Evolutionary conservation across 1,284 basidiomycete species (phyloP).

Genomic region (Cutaneotrichosporon sp.): DNA sequence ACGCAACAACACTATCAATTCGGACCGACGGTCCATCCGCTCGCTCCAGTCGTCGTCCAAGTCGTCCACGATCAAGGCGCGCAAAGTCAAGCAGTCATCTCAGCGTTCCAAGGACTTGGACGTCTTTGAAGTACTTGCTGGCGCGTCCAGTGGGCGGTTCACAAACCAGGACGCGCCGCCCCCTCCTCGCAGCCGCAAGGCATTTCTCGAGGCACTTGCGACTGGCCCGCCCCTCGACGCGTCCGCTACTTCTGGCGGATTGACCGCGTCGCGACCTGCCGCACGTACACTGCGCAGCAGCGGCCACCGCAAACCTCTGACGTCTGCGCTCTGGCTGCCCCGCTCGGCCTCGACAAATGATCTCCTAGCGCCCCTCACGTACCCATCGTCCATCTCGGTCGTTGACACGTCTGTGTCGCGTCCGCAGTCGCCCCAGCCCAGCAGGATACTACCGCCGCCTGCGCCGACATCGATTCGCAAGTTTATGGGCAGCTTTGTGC

Average conservation of each 20-base stretch:
- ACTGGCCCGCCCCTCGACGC: neutral
- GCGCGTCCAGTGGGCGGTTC: conserved; percentile 5
- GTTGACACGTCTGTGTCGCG: too few species aligned
- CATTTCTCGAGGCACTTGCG: neutral
- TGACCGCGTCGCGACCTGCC: too few species aligned
- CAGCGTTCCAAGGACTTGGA: conserved; percentile 3
- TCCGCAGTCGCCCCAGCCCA: too few species aligned
- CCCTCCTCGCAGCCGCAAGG: neutral
- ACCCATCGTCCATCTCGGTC: too few species aligned
- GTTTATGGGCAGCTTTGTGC: neutral
- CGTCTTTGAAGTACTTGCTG: conserved; percentile 7
- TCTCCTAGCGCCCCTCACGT: too few species aligned
- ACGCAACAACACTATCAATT: neutral
- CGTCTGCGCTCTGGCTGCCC: neutral
- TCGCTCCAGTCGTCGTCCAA: neutral
- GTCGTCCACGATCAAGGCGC: neutral
- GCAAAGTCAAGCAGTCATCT: neutral
- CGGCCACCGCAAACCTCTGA: neutral
- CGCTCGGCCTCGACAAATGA: neutral
- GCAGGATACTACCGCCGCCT: neutral
- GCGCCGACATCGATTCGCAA: neutral
- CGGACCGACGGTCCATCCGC: neutral
- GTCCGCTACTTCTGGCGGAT: neutral
- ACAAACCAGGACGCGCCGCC: conserved; percentile 12
- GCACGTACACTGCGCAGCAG: too few species aligned